Evolutionary conservation across 1,139 yeast species (phyloP).

Genomic region (Scheffersomyces illinoinensis): DNA sequence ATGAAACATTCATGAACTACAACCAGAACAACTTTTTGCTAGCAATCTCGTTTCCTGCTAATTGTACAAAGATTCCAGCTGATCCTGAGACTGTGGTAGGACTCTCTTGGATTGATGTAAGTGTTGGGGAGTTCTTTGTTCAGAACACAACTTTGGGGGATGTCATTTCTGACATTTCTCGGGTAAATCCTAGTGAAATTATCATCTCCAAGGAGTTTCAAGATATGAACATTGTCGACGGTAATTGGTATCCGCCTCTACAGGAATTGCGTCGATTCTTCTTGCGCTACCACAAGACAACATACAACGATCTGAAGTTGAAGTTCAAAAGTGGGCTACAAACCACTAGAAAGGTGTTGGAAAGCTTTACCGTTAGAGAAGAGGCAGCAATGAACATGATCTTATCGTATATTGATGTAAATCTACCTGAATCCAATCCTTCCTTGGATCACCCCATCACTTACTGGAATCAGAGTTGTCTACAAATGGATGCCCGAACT

Average conservation of each 20-base stretch:
- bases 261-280: conserved; percentile 64
- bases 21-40: conserved; percentile 70
- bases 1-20: conserved; percentile 78
- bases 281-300: conserved; percentile 50
- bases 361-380: conserved; percentile 50
- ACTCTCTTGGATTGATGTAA: conserved; percentile 84
- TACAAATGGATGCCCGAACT: conserved; percentile 84
- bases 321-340: conserved; percentile 48
- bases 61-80: conserved; percentile 40
- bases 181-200: conserved; percentile 71
- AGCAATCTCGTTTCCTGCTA: conserved; percentile 61
- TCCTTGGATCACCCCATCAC: conserved; percentile 38
- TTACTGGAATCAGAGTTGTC: conserved; percentile 46
- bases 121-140: conserved; percentile 75
- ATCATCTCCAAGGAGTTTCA: conserved; percentile 44
- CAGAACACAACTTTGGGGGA: conserved; percentile 59
- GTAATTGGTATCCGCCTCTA: conserved; percentile 59
- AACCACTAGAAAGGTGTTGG: conserved; percentile 56
- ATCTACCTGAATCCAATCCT: conserved; percentile 42
- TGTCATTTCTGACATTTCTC: conserved; percentile 59
- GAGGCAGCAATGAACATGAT: conserved; percentile 48
- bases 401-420: conserved; percentile 39
- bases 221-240: conserved; percentile 34
- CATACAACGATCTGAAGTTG: conserved; percentile 31
- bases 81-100: conserved; percentile 60